Evolutionary conservation across 2,329 filamentous ascomycete genomes (phyloP).

Genomic region (Clonostachys rhizophaga): DNA sequence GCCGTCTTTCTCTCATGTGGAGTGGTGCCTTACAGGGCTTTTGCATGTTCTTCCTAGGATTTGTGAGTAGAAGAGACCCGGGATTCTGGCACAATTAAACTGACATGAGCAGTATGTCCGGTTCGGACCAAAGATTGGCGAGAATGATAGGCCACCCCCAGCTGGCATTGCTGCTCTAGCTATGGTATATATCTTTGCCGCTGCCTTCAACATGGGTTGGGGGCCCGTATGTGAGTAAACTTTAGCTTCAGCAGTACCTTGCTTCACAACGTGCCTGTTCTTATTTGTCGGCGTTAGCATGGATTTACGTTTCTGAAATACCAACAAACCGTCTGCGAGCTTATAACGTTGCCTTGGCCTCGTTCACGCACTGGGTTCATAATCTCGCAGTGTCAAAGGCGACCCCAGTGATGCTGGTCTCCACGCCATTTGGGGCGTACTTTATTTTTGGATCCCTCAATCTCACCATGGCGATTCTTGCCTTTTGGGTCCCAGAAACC

Average conservation of each 20-base stretch:
- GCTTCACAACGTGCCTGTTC: constrained; percentile 2
- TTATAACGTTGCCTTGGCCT: constrained; percentile 56
- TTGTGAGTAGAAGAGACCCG: constrained; percentile 16
- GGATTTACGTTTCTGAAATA: constrained; percentile 54
- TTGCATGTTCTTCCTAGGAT: constrained; percentile 56
- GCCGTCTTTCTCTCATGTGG: constrained; percentile 30
- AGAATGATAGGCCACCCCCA: constrained; percentile 31
- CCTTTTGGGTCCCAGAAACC: constrained; percentile 44
- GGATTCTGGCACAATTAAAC: not conserved
- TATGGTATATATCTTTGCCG: constrained; percentile 59
- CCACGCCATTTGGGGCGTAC: constrained; percentile 37
- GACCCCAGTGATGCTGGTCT: constrained; percentile 55
- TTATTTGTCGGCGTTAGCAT: constrained; percentile 6
- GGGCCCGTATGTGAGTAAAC: constrained; percentile 55
- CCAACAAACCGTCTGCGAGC: constrained; percentile 53
- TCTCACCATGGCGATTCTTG: constrained; percentile 49
- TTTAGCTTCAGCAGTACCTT: not conserved
- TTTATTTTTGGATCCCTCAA: constrained; percentile 56
- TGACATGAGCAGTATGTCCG: constrained; percentile 38
- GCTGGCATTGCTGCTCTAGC: constrained; percentile 49
- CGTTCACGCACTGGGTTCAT: constrained; percentile 60
- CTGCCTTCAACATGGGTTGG: constrained; percentile 59
- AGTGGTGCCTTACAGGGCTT: constrained; percentile 15
- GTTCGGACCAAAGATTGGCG: constrained; percentile 27
- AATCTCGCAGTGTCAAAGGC: constrained; percentile 60